Base-by-base conservation (phyloP, 495 filamentous ascomycete genomes). In the Immersiella caudata region DNA sequence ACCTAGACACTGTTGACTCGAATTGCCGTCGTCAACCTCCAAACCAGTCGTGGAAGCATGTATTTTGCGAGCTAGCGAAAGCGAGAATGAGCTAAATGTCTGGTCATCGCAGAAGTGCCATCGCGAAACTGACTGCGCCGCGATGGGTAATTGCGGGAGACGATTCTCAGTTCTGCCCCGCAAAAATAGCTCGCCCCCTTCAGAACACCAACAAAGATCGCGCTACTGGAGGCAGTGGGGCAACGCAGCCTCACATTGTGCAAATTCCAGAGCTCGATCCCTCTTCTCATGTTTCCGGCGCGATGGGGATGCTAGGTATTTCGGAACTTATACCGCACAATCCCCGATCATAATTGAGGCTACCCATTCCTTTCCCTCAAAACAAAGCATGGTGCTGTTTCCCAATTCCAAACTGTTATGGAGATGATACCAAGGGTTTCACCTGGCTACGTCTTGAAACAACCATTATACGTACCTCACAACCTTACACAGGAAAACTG, bases 381-480 rank as follows among this genome's bases (percentile, higher is more conserved):
- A 12, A 46, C 16, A 46, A 46, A 46, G 40, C 40, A 6, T 14
- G 40, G 40, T 6, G 14, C 40, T 4, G 40, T 33, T 8, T 3
- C 40, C 40, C 16, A 12, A 18, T 46, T 2, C 40, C 40, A 46
- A 18, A 46, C 40, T 46, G 14, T 46, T 12, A 46, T 6, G 11
- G 54, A 57, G 7, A n/a, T 26, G 7, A 57, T 7, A 27, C 54
- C 54, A 57, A 57, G 54, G 54, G 21, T 57, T 57, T 57, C 54
- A 57, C 20, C 22, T 4, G 54, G 54, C 22, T 24, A 21, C 11
- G 14, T 14, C 2, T 21, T 57, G 54, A 57, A 57, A 57, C 21
- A 57, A 11, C 7, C 9, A 46, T 46, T 4, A 4, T 46, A 8
- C 8, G 29, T 54, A 18, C n/a, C 51, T 24, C 51, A 14, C 51